phyloP scores from a whole-genome alignment of 768 basidiomycete species.

The Termitomyces sp. region DNA sequence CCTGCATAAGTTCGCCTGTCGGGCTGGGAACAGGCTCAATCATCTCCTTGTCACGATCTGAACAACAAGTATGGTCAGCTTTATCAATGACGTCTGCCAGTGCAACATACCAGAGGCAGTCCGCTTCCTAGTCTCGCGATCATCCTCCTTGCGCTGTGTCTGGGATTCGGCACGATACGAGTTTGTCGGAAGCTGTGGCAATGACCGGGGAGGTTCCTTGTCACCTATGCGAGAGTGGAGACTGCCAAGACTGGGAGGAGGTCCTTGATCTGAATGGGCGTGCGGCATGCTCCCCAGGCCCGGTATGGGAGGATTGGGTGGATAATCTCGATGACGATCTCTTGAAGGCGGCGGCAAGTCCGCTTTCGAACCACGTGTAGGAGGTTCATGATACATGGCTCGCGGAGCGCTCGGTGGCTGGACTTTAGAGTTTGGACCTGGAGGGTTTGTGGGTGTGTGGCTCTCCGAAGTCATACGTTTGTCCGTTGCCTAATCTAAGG shows the following conservation, averaged over 20 bases:
- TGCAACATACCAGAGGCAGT: conserved; percentile 54
- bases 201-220: conserved; percentile 37
- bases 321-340: conserved; percentile 45
- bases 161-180: conserved; percentile 41
- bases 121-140: conserved; percentile 65
- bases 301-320: conserved; percentile 22
- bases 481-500: conserved; percentile 37
- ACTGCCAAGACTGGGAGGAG: conserved; percentile 21
- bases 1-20: conserved; percentile 31
- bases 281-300: conserved; percentile 12
- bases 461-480: conserved; percentile 49
- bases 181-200: conserved; percentile 31
- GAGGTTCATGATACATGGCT: conserved; percentile 49
- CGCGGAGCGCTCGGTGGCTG: conserved; percentile 59
- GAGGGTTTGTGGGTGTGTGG: conserved; percentile 25
- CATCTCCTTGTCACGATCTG: conserved; percentile 63
- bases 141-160: conserved; percentile 48
- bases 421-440: conserved; percentile 26
- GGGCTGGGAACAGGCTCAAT: conserved; percentile 27
- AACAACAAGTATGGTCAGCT: conserved; percentile 1
- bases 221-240: conserved; percentile 55
- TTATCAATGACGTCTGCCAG: neutral
- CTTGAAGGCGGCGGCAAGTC: conserved; percentile 30
- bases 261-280: conserved; percentile 17
- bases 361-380: conserved; percentile 33